Percentiles rank a stretch among this genome's conserved stretches.
Evolutionary conservation across 257 asterid species (phyloP).

Genomic region (Fraxinus pennsylvanica): DNA sequence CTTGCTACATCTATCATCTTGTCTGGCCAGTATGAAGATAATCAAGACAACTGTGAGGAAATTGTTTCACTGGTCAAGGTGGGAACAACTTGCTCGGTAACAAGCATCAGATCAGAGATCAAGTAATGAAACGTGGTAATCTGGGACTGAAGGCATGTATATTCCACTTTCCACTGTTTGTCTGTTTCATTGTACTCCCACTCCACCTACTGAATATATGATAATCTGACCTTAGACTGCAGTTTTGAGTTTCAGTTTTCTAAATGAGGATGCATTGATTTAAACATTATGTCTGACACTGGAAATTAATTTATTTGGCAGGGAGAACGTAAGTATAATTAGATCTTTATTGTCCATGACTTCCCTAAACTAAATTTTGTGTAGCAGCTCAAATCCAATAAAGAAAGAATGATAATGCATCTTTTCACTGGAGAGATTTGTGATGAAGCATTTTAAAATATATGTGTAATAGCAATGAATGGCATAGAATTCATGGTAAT

Average conservation of each 20-base stretch:
- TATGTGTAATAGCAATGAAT: neutral
- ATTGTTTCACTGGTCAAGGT: slow-evolving; percentile 84
- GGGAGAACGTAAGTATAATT: neutral
- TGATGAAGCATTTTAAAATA: neutral
- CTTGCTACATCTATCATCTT: too few relatives aligned
- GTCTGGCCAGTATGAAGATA: too few relatives aligned
- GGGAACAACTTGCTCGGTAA: slow-evolving; percentile 77
- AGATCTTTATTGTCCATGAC: neutral
- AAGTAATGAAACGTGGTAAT: slow-evolving; percentile 67
- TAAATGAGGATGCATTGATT: neutral
- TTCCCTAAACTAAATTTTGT: neutral
- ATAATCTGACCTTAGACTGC: neutral
- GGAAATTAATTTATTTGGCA: neutral
- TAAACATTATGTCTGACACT: neutral
- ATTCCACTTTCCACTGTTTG: slow-evolving; percentile 15
- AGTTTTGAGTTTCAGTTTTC: neutral
- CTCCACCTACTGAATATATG: neutral
- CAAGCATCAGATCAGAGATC: slow-evolving; percentile 68
- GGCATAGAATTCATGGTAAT: neutral
- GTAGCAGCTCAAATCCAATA: neutral
- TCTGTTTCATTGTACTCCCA: neutral
- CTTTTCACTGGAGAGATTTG: neutral
- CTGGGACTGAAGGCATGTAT: slow-evolving; percentile 67
- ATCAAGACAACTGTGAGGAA: too few relatives aligned
- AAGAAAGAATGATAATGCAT: neutral